A percentile compares a stretch with the other conserved stretches of the same genome.
Conservation (phyloP, 805 yeast species). For the Aciculoconidium aculeatum region DNA sequence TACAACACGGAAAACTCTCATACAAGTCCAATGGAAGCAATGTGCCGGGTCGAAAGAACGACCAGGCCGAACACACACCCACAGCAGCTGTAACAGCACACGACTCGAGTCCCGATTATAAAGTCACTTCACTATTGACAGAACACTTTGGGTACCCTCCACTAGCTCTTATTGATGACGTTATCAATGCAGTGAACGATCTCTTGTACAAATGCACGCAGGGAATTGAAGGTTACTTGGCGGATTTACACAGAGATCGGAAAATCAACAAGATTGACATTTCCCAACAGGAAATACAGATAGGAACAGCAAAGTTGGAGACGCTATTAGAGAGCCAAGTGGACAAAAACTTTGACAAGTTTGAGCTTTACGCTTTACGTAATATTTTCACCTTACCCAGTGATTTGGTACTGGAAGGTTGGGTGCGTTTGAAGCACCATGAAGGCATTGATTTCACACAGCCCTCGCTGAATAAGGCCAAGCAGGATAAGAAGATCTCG, state of each 20-base stretch:
- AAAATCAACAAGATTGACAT: constrained; percentile 15
- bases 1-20: no score
- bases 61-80: neutral
- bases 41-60: no score
- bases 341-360: constrained; percentile 78
- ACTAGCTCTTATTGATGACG: constrained; percentile 74
- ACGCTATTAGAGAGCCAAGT: constrained; percentile 67
- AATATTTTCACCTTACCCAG: constrained; percentile 70
- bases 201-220: constrained; percentile 76
- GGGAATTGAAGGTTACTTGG: constrained; percentile 66
- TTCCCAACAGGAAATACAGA: constrained; percentile 48
- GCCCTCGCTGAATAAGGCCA: constrained; percentile 6
- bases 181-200: constrained; percentile 81
- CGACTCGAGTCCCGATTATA: constrained; percentile 16
- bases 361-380: constrained; percentile 74
- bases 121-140: constrained; percentile 48
- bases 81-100: no score
- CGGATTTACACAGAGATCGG: constrained; percentile 13
- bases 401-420: constrained; percentile 59
- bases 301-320: constrained; percentile 80
- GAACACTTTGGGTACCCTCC: constrained; percentile 89
- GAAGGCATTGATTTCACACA: constrained; percentile 37
- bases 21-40: neutral
- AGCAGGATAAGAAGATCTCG: constrained; percentile 26
- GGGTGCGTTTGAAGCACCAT: constrained; percentile 65